These are phyloP conservation scores for Botryotinia convoluta DNA, from an alignment of 2,329 filamentous ascomycete genomes.

Conservation along the genomic window DNA sequence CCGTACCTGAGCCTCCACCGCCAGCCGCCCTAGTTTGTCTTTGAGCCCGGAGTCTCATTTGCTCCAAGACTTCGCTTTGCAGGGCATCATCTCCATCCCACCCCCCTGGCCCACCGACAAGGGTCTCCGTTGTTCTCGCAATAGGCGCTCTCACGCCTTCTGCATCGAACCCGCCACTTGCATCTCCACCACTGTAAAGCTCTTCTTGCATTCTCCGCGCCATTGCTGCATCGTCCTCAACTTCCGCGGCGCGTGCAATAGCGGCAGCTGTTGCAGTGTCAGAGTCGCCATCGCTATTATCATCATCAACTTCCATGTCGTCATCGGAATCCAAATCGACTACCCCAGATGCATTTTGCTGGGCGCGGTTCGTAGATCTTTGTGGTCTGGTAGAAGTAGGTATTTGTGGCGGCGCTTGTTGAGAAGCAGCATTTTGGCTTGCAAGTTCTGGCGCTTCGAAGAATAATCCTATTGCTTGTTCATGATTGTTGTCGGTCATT, in stretches of 20 bases:
- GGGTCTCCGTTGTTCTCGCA: conserved; percentile 83
- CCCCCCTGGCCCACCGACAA: conserved; percentile 68
- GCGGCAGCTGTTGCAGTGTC: conserved; percentile 33
- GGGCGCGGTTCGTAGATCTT: conserved; percentile 30
- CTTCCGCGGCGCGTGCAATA: conserved; percentile 51
- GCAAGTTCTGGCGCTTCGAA: conserved; percentile 81
- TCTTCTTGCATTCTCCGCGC: conserved; percentile 89
- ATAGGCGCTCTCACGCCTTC: conserved; percentile 85
- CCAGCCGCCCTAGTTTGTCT: conserved; percentile 25
- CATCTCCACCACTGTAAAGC: conserved; percentile 63
- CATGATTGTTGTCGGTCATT: conserved; percentile 78
- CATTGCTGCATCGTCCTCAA: conserved; percentile 92
- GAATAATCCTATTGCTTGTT: conserved; percentile 84
- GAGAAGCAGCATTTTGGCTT: conserved; percentile 26
- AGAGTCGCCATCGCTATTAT: conserved; percentile 41
- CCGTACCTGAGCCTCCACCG: conserved; percentile 25
- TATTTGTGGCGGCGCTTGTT: conserved; percentile 33
- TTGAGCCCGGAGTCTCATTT: conserved; percentile 38
- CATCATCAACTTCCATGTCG: conserved; percentile 53
- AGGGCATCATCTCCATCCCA: conserved; percentile 46
- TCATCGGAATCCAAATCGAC: conserved; percentile 82
- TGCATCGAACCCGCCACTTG: conserved; percentile 43
- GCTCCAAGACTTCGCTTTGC: conserved; percentile 31
- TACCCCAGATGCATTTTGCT: conserved; percentile 53
- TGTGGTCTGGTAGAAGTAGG: conserved; percentile 35